These are phyloP conservation scores for Fusarium sp. DNA, from an alignment of 2,329 filamentous ascomycete species.

Conservation along the genomic window DNA sequence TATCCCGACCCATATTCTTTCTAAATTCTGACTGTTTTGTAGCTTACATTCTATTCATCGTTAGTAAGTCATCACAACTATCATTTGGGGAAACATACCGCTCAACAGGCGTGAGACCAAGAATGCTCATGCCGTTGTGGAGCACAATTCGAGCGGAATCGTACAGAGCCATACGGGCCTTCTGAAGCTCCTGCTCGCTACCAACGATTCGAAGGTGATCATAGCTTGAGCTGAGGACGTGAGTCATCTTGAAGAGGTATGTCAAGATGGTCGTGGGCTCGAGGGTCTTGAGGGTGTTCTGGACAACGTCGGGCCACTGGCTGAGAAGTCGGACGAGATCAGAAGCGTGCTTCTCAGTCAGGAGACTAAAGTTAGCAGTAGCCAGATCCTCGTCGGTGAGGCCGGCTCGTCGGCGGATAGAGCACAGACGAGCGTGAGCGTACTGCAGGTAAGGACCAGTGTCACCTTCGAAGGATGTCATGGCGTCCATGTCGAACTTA, in stretches of 20 bases:
- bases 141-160: conserved; percentile 81
- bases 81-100: conserved; percentile 48
- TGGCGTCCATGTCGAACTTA: conserved; percentile 83
- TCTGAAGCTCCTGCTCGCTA: conserved; percentile 79
- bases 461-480: conserved; percentile 88
- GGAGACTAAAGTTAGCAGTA: conserved; percentile 75
- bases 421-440: conserved; percentile 80
- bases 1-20: conserved; percentile 10
- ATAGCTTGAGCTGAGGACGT: conserved; percentile 84
- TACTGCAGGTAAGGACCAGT: conserved; percentile 90
- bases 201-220: conserved; percentile 87
- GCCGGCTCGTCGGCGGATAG: conserved; percentile 71
- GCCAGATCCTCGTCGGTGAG: conserved; percentile 71
- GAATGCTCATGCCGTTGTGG: conserved; percentile 84
- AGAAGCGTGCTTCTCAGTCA: conserved; percentile 79
- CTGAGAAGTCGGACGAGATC: conserved; percentile 83
- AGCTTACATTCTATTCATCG: conserved; percentile 46
- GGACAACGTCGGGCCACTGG: conserved; percentile 87
- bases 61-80: conserved; percentile 14
- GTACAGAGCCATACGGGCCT: conserved; percentile 80
- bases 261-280: conserved; percentile 73
- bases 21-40: conserved; percentile 2
- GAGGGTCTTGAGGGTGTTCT: conserved; percentile 87
- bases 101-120: conserved; percentile 85
- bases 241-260: conserved; percentile 90